A percentile compares a stretch with the other conserved stretches of the same genome.
Evolutionary conservation across 2,329 filamentous ascomycete genomes (phyloP).

Genomic region (Domatiomyces catenatus): DNA sequence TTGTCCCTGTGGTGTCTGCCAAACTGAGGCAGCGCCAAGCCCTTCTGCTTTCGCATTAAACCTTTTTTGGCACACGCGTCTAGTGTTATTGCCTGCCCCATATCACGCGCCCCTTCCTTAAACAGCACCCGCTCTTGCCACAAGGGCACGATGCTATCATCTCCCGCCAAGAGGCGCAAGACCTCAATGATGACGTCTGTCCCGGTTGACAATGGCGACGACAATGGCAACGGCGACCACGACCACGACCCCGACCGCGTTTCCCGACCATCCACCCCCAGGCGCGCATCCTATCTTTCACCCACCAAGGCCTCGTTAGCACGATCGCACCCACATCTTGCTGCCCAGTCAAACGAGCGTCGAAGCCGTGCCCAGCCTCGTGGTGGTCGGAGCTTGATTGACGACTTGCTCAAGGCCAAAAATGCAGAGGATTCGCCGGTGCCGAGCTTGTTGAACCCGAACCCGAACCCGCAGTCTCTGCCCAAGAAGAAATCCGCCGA

Average conservation of each 20-base stretch:
- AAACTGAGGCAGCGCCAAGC: too few relatives aligned
- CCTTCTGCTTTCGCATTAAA: too few relatives aligned
- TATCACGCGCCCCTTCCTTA: too few relatives aligned
- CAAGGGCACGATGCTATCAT: constrained; percentile 4
- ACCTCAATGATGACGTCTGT: neutral
- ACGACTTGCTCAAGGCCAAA: constrained; percentile 6
- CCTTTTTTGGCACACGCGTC: neutral
- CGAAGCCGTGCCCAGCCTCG: constrained; percentile 2
- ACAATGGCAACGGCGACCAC: neutral
- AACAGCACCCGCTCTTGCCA: neutral
- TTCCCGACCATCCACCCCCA: constrained; percentile 9
- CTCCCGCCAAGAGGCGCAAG: constrained; percentile 11
- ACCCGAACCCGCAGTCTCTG: neutral
- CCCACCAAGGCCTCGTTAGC: constrained; percentile 18
- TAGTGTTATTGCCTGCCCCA: neutral
- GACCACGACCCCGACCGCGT: neutral
- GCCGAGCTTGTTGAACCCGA: neutral
- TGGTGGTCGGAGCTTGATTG: constrained; percentile 8
- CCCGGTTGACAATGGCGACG: neutral
- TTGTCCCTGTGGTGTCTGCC: too few relatives aligned
- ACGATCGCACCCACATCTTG: constrained; percentile 16
- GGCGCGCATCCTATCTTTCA: constrained; percentile 15
- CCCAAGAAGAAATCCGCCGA: neutral
- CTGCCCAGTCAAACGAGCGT: constrained; percentile 3
- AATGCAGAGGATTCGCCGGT: neutral